Evolutionary conservation across 2,329 filamentous ascomycete species (phyloP), one percentile per base, ranked within the genome.

Genomic region (Alternaria sp.): DNA sequence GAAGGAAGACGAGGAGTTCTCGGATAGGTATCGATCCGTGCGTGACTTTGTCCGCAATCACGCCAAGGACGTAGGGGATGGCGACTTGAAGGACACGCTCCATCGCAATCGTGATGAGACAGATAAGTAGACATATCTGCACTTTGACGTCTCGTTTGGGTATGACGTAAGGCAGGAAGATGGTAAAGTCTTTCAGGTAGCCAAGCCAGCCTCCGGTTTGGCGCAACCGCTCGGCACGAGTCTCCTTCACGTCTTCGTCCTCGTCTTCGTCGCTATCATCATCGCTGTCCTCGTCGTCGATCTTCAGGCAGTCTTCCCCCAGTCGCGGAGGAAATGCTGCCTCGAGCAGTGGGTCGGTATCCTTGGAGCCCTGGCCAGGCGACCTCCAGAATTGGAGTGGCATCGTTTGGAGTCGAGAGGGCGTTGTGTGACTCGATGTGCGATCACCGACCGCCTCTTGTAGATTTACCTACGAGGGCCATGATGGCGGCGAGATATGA

Each of bases 131-230:
- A 45, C 20, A 45, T 9, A 45, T 45, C 20, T 45, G 43, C 0
- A 45, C 43, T 45, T 45, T 51, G 30, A 83, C 83, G 70, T 90
- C 87, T 44, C 88, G 85, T 55, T 87, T 84, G 1, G 93, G 93
- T 88, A 91, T 93, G 25, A 96, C 83, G 72, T 92, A 91, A 0
- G 92, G 92, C 30, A 94, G 84, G 75, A 96, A 90, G 45, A 94
- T 76, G 71, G 81, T 83, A 81, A 93, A 96, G 14, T 89, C 88
- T 75, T 90, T 92, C 30, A 89, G 83, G 73, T 95, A 95, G 50
- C 87, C 86, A 68, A 92, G 85, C 91, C 91, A 94, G 69, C 88
- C 92, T 2, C 91, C 91, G 60, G 89, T 87, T 65, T 90, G 87
- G 71, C 89, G 84, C 14, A 93, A 83, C 6, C 89, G 86, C 77